Percentiles rank a stretch among this genome's conserved stretches.
phyloP scores from a whole-genome alignment of 2,329 filamentous ascomycete genomes.

The Thielaviopsis populi region DNA sequence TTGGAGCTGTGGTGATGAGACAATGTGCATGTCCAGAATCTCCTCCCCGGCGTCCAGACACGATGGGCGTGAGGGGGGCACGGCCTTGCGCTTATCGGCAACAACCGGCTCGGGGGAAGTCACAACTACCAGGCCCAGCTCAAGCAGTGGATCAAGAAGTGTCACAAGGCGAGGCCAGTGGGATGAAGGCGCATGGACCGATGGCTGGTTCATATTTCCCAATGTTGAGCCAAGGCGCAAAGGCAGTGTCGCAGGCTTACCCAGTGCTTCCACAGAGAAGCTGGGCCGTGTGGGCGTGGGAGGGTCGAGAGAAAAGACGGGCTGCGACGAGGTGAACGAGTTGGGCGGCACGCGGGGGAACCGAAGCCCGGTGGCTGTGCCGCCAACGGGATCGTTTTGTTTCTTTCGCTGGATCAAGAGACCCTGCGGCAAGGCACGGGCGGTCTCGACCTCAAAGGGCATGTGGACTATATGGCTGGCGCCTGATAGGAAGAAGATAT shows the following conservation, averaged over 20 bases:
- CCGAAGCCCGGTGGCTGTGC: slow-evolving; percentile 21
- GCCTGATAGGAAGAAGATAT: slow-evolving; percentile 81
- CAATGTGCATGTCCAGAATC: slow-evolving; percentile 64
- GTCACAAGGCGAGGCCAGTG: slow-evolving; percentile 66
- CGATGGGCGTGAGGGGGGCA: slow-evolving; percentile 30
- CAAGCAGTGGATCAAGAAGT: slow-evolving; percentile 70
- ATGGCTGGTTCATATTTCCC: slow-evolving; percentile 43
- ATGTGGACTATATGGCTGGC: slow-evolving; percentile 81
- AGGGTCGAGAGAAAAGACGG: slow-evolving; percentile 29
- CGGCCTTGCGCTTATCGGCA: slow-evolving; percentile 20
- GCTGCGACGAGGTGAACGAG: slow-evolving; percentile 58
- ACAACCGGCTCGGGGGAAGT: slow-evolving; percentile 34
- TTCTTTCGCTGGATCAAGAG: slow-evolving; percentile 75
- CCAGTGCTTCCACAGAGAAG: slow-evolving; percentile 43
- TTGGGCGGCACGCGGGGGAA: slow-evolving; percentile 57
- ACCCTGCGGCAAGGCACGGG: slow-evolving; percentile 67
- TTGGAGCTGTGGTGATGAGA: slow-evolving; percentile 38
- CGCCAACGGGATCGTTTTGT: slow-evolving; percentile 23
- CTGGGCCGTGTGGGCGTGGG: slow-evolving; percentile 19
- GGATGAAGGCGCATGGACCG: slow-evolving; percentile 37
- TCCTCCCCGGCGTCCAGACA: slow-evolving; percentile 64
- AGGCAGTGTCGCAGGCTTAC: slow-evolving; percentile 39
- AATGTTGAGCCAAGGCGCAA: slow-evolving; percentile 38
- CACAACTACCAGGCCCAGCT: slow-evolving; percentile 64
- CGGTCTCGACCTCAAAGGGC: slow-evolving; percentile 84